phyloP scores from a whole-genome alignment of 139 green algal genomes.

The Micractinium conductrix region DNA sequence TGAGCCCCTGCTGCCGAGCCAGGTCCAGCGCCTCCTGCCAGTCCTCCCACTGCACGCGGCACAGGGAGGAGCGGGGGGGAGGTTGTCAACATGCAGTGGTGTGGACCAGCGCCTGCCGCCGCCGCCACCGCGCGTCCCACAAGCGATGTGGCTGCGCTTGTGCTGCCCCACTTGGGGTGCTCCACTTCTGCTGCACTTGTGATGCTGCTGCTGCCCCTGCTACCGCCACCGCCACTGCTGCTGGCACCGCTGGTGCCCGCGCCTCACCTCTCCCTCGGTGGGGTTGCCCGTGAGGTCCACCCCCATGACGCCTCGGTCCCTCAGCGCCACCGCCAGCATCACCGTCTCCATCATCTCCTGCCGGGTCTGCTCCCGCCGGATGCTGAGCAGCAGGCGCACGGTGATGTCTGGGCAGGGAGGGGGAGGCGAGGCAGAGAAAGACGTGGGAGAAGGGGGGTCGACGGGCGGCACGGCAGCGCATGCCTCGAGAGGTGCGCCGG shows the following conservation, averaged over 20 bases:
- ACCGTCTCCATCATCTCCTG: slow-evolving; percentile 69
- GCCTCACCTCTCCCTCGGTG: slow-evolving; percentile 20
- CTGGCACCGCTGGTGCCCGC: too few species aligned
- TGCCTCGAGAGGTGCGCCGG: not conserved
- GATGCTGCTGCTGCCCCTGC: too few species aligned
- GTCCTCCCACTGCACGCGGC: slow-evolving; percentile 40
- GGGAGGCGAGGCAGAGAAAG: not conserved
- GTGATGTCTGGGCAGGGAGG: slow-evolving; percentile 34
- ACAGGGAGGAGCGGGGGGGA: not conserved
- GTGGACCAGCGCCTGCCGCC: too few species aligned
- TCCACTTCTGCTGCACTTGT: too few species aligned
- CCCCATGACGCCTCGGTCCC: slow-evolving; percentile 61
- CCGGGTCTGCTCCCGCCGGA: slow-evolving; percentile 71
- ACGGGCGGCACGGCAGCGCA: not conserved
- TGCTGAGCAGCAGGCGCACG: slow-evolving; percentile 80
- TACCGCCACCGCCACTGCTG: too few species aligned
- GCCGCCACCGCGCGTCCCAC: too few species aligned
- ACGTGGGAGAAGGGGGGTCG: not conserved
- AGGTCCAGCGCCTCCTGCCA: slow-evolving; percentile 61
- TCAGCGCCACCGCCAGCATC: slow-evolving; percentile 48
- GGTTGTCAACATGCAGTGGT: not conserved
- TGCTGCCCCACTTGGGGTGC: too few species aligned
- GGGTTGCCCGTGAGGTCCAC: slow-evolving; percentile 84
- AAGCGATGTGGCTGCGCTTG: too few species aligned
- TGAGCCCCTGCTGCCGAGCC: slow-evolving; percentile 59